Evolutionary conservation across 2,329 filamentous ascomycete species (phyloP), one percentile per base, ranked within the genome.

Genomic region (Aureobasidium sp.): DNA sequence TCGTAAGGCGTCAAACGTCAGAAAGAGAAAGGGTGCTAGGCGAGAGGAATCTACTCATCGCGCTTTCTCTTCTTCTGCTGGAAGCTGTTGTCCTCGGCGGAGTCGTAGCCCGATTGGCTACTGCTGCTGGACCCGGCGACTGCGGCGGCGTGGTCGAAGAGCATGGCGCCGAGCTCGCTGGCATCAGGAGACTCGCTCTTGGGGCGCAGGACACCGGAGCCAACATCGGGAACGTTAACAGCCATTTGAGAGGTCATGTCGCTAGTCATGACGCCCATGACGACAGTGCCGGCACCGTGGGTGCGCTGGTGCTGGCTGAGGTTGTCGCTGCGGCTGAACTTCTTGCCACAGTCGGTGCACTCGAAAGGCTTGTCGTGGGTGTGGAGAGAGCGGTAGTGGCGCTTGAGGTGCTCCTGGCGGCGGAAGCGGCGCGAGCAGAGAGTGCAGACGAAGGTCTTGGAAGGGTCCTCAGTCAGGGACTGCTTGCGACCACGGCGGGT

Each of bases 361-460:
- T 96, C 91, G 71, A 97, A 99, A 5, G 94, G 94, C 86, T 97
- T 99, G 74, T 97, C 94, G 72, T 96, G 88, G 1, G 94, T 99
- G 82, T 99, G 94, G 52, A 99, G 90, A 63, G 94, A 97, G 69
- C 94, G 88, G 82, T 96, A 96, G 81, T 99, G 94, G 65, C 94
- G 90, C 86, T 99, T 99, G 64, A 99, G 85, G 73, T 99, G 94
- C 77, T 99, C 94, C 78, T 99, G 94, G 65, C 94, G 90, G 65
- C 94, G 89, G 88, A 99, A 99, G 64, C 94, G 90, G 66, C 94
- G 91, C 71, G 91, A 93, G 86, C 94, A 99, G 27, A 97, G 84
- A 62, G 92, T 91, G 79, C 94, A 99, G 64, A 96, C 90, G 66
- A 97, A 99, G 0, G 92, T 97, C 86, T 99, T 99, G 71, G 91